These are phyloP conservation scores for Diaporthe sp. DNA, from an alignment of 2,329 filamentous ascomycete species.

Conservation along the genomic window DNA sequence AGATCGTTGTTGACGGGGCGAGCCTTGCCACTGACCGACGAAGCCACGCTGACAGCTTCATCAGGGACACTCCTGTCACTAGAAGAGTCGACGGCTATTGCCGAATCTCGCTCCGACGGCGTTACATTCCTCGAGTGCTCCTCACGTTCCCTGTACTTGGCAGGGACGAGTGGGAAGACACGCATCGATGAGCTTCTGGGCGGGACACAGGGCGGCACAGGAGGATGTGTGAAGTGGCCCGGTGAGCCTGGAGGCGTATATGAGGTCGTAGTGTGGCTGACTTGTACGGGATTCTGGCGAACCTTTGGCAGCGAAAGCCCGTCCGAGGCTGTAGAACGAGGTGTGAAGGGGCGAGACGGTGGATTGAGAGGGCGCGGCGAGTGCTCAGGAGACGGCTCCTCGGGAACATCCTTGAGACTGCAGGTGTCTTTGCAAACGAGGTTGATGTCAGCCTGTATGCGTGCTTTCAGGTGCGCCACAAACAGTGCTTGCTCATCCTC, in stretches of 20 bases:
- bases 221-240: constrained; percentile 11
- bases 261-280: neutral
- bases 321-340: constrained; percentile 14
- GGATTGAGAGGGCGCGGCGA: constrained; percentile 13
- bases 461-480: constrained; percentile 56
- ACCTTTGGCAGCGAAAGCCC: neutral
- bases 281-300: neutral
- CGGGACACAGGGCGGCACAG: neutral
- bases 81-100: neutral
- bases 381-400: constrained; percentile 40
- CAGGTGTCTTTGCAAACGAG: constrained; percentile 66
- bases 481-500: constrained; percentile 46
- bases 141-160: constrained; percentile 34
- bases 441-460: constrained; percentile 61
- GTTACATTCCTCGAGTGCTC: neutral
- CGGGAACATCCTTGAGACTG: constrained; percentile 53
- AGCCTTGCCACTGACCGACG: neutral
- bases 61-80: neutral
- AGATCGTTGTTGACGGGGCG: neutral
- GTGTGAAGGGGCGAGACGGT: constrained; percentile 25
- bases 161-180: constrained; percentile 43
- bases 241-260: constrained; percentile 22
- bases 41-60: constrained; percentile 4
- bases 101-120: neutral
- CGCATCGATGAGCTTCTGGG: constrained; percentile 31